Conservation (phyloP, 352 stramenopile species). For the Lagenidium sp. region DNA sequence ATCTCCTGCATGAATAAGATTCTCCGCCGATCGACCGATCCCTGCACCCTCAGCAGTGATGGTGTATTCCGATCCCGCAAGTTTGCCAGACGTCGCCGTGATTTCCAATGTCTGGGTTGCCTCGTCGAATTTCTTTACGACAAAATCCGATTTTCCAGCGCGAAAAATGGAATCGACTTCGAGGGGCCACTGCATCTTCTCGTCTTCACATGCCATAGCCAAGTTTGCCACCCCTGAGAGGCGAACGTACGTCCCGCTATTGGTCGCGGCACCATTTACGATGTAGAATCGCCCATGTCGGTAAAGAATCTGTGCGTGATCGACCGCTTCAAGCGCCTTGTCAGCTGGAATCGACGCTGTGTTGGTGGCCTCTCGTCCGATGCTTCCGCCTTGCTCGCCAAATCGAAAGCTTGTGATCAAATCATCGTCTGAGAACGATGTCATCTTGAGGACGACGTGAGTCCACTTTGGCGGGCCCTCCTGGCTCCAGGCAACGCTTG, state of each 20-base stretch:
- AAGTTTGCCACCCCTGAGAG: slow-evolving; percentile 25
- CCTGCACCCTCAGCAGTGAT: slow-evolving; percentile 81
- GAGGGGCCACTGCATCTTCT: slow-evolving; percentile 77
- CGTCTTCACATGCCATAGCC: slow-evolving; percentile 24
- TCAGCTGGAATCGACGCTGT: slow-evolving; percentile 63
- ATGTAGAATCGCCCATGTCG: slow-evolving; percentile 58
- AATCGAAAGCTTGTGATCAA: slow-evolving; percentile 69
- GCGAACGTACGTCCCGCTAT: slow-evolving; percentile 62
- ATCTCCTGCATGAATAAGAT: slow-evolving; percentile 91
- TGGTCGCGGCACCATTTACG: slow-evolving; percentile 25
- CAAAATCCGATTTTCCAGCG: slow-evolving; percentile 75
- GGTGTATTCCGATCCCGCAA: slow-evolving; percentile 64
- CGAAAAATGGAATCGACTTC: slow-evolving; percentile 52
- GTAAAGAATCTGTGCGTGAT: slow-evolving; percentile 55
- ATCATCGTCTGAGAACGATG: slow-evolving; percentile 65
- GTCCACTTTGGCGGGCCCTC: too few species aligned
- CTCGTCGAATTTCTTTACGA: slow-evolving; percentile 50
- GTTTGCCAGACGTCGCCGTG: slow-evolving; percentile 46
- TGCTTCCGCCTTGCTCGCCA: slow-evolving; percentile 29
- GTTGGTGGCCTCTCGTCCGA: slow-evolving; percentile 45
- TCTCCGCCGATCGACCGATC: slow-evolving; percentile 83
- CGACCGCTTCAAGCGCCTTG: slow-evolving; percentile 35
- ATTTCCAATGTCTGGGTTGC: slow-evolving; percentile 44
- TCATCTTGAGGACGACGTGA: slow-evolving; percentile 82
- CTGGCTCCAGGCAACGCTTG: too few species aligned